Base-by-base conservation (phyloP, 1,139 yeast species). In the Pichia sp. region DNA sequence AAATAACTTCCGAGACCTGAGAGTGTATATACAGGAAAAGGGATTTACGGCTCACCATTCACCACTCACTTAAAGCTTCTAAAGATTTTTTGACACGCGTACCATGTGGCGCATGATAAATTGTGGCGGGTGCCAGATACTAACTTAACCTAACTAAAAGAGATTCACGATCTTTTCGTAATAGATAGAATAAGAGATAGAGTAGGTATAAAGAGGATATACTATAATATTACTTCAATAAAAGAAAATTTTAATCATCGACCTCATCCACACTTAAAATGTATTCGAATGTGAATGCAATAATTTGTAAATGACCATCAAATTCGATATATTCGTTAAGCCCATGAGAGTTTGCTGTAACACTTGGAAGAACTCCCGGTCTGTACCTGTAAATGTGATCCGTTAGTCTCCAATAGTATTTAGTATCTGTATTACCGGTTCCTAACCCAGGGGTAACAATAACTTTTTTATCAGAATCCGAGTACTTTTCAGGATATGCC, bases 371-470 rank as follows among this genome's bases (percentile, higher is more conserved):
- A 5, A 70, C 62, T 1, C 71, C 64, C 0, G 80, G 76, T 21
- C 69, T 66, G 14, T 75, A 84, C 57, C 96, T 76, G 72, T 75
- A 87, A 50, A 89, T 86, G 61, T 85, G 78, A 44, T 71, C 69
- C n/a, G 91, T 79, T 60, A 89, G 71, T 46, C 73, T 68, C 91
- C 94, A 86, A 68, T 85, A 88, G 59, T 77, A 75, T 59, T 78
- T 77, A 8, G 96, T 88, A 62, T 89, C 96, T 1, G 96, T 88
- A 65, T 88, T 88, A 17, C 87, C 96, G 4, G 88, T 75, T 75
- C 85, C 78, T 45, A 86, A 63, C 15, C 78, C 72, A 7, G 96
- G 94, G 2, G 90, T 70, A 20, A 80, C 72, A 42, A 84, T 69
- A 31, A 82, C 65, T 58, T 15, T 74, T 72, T 21, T 73, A 57